A percentile compares a stretch with the other conserved stretches of the same genome.
Evolutionary conservation across 768 basidiomycete species (phyloP).

Genomic region (Phanerodontia chrysosporium): DNA sequence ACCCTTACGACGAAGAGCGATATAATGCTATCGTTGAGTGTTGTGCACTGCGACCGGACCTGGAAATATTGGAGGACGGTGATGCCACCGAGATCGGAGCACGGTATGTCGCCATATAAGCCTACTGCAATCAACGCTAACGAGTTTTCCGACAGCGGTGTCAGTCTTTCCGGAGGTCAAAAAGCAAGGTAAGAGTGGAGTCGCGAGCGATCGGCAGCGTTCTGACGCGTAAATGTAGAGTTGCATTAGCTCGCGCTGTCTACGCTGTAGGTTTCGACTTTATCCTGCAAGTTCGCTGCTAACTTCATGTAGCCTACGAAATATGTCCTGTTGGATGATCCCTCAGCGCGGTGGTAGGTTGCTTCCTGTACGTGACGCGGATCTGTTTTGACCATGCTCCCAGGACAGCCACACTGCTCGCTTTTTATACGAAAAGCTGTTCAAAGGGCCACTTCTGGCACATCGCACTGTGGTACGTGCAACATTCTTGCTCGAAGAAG

Average conservation of each 20-base stretch:
- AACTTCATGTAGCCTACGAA: slow-evolving; percentile 19
- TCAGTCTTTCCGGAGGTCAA: slow-evolving; percentile 78
- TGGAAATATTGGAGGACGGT: slow-evolving; percentile 83
- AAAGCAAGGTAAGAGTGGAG: slow-evolving; percentile 55
- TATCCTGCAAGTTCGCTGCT: neutral
- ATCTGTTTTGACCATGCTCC: neutral
- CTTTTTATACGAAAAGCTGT: slow-evolving; percentile 56
- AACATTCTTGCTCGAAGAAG: too few relatives aligned
- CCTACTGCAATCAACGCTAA: neutral
- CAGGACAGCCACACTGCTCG: slow-evolving; percentile 69
- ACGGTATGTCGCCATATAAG: slow-evolving; percentile 31
- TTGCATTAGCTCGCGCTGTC: slow-evolving; percentile 79
- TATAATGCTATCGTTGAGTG: slow-evolving; percentile 77
- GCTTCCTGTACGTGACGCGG: neutral
- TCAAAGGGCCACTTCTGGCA: slow-evolving; percentile 61
- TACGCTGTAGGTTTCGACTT: slow-evolving; percentile 43
- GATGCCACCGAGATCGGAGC: slow-evolving; percentile 83
- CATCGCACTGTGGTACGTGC: slow-evolving; percentile 63
- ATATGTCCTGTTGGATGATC: slow-evolving; percentile 73
- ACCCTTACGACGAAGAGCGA: slow-evolving; percentile 56
- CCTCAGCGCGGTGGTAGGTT: slow-evolving; percentile 78
- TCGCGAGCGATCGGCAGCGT: neutral
- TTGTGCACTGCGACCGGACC: slow-evolving; percentile 78
- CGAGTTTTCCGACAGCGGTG: slow-evolving; percentile 43
- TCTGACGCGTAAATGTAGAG: slow-evolving; percentile 33